phyloP scores from a whole-genome alignment of 495 filamentous ascomycete genomes.

The Penicillium verhagenii region DNA sequence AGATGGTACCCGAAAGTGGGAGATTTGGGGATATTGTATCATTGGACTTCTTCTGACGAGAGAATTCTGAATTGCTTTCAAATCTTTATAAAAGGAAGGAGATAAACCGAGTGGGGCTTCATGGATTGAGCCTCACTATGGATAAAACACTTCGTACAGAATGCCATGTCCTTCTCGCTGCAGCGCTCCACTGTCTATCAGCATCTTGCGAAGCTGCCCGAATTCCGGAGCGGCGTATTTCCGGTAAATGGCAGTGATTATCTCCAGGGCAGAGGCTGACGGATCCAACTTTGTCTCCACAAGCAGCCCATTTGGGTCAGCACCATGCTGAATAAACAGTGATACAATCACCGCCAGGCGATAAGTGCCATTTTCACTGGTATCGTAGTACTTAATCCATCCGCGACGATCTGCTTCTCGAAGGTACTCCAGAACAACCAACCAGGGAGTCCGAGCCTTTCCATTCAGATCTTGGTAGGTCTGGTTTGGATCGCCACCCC shows the following conservation, averaged over 20 bases:
- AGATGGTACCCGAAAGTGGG: no score
- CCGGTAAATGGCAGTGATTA: not conserved
- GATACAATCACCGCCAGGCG: not conserved
- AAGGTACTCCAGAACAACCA: not conserved
- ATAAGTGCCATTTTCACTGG: not conserved
- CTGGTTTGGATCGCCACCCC: not conserved
- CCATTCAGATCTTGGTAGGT: not conserved
- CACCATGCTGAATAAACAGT: not conserved
- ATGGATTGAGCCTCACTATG: not conserved
- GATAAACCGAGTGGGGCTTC: no score
- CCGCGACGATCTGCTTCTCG: not conserved
- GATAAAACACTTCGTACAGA: not conserved
- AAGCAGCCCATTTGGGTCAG: not conserved
- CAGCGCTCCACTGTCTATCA: not conserved
- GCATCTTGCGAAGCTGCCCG: not conserved
- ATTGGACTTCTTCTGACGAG: no score
- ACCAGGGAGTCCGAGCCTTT: not conserved
- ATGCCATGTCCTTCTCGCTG: not conserved
- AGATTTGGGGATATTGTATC: no score
- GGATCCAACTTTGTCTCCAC: not conserved
- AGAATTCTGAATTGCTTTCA: no score
- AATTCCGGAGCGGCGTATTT: not conserved
- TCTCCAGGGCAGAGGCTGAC: not conserved
- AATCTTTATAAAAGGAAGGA: no score
- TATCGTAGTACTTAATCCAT: not conserved